Percentiles rank a stretch among this genome's conserved stretches.
Evolutionary conservation across 495 filamentous ascomycete species (phyloP).

Genomic region (Monascus purpureus): DNA sequence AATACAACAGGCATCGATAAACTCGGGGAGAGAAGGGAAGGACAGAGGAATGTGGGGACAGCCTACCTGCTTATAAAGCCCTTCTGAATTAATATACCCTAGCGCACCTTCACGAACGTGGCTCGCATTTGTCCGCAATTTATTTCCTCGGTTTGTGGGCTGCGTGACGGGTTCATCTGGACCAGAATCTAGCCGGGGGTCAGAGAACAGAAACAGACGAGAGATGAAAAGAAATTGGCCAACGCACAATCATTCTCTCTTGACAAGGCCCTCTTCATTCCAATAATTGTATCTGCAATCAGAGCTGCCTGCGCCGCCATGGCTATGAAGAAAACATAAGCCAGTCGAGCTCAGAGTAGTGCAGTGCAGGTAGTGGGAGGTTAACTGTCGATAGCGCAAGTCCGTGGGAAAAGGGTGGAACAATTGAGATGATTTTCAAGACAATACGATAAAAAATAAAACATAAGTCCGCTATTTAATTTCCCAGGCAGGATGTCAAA

Average conservation of each 20-base stretch:
- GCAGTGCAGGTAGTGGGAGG: too few species aligned
- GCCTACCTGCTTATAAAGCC: conserved; percentile 74
- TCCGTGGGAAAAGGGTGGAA: too few species aligned
- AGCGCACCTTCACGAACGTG: conserved; percentile 67
- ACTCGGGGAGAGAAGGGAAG: neutral
- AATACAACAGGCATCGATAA: too few species aligned
- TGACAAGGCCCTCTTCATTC: conserved; percentile 60
- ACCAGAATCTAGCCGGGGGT: conserved; percentile 55
- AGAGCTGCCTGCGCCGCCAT: conserved; percentile 62
- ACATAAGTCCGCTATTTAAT: too few species aligned
- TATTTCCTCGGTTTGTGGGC: conserved; percentile 82
- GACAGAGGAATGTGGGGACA: conserved; percentile 1
- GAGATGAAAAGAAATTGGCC: neutral
- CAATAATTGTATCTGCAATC: conserved; percentile 59
- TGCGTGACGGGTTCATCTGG: conserved; percentile 71
- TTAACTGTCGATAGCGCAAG: too few species aligned
- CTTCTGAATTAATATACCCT: conserved; percentile 51
- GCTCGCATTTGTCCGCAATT: conserved; percentile 68
- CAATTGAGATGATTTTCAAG: too few species aligned
- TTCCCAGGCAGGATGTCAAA: too few species aligned
- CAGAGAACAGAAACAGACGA: conserved; percentile 5
- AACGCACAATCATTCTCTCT: conserved; percentile 44
- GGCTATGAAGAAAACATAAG: conserved; percentile 14
- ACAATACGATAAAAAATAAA: too few species aligned
- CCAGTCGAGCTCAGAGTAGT: too few species aligned